Evolutionary conservation across 805 yeast species (phyloP).

Genomic region (Lachancea waltii): DNA sequence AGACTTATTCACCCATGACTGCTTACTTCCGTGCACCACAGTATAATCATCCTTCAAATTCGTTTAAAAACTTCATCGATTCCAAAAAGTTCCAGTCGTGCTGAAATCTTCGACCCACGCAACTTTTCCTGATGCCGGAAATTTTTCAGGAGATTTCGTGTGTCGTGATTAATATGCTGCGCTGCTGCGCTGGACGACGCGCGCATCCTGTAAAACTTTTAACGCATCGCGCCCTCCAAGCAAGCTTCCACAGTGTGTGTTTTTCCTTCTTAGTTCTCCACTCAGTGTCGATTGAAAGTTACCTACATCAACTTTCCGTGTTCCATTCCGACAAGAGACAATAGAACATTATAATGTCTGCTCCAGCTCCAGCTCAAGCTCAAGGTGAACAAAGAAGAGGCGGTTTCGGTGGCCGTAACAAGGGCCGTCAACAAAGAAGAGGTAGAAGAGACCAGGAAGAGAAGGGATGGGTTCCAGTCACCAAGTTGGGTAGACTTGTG

Average conservation of each 20-base stretch:
- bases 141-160: neutral
- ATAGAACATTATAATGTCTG: slow-evolving; percentile 33
- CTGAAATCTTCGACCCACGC: neutral
- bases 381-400: slow-evolving; percentile 39
- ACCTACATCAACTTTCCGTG: slow-evolving; percentile 50
- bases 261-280: neutral
- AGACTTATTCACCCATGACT: too few species aligned
- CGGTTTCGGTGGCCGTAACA: slow-evolving; percentile 50
- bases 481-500: slow-evolving; percentile 99
- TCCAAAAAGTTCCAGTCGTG: neutral
- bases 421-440: slow-evolving; percentile 55
- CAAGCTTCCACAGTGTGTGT: neutral
- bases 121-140: neutral
- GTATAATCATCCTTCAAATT: too few species aligned
- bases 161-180: neutral
- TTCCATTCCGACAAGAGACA: slow-evolving; percentile 39
- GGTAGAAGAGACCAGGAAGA: slow-evolving; percentile 83
- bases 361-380: slow-evolving; percentile 35
- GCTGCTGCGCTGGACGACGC: neutral
- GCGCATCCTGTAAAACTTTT: neutral
- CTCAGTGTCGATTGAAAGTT: slow-evolving; percentile 45
- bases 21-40: too few species aligned
- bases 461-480: slow-evolving; percentile 99
- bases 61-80: too few species aligned
- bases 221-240: neutral